Conservation (phyloP, 1,284 basidiomycete species). For the Austroboletus rostrupii region DNA sequence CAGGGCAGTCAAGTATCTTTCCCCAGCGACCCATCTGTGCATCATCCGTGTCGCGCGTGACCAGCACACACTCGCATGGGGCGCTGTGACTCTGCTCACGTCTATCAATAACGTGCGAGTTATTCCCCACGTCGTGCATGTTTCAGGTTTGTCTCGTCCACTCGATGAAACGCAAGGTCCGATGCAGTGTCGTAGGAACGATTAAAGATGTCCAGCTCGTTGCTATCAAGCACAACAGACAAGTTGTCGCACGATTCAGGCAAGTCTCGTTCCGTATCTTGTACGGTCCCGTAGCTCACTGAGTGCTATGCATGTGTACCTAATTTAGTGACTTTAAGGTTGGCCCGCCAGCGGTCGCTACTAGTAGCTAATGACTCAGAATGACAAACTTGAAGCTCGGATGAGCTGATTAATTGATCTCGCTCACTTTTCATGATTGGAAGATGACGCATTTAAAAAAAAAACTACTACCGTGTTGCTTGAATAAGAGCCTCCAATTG, state of each 20-base stretch:
- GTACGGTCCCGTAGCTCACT: neutral
- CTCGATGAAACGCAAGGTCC: too few species aligned
- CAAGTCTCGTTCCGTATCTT: conserved; percentile 21
- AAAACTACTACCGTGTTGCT: too few species aligned
- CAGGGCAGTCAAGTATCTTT: conserved; percentile 73
- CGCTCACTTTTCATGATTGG: too few species aligned
- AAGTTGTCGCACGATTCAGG: conserved; percentile 61
- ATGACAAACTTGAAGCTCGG: too few species aligned
- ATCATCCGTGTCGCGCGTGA: conserved; percentile 78
- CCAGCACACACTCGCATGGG: conserved; percentile 72
- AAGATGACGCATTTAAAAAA: too few species aligned
- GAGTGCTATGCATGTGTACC: conserved; percentile 21
- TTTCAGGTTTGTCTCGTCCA: conserved; percentile 53
- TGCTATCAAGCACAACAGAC: conserved; percentile 67
- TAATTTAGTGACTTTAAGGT: too few species aligned
- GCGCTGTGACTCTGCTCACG: conserved; percentile 60
- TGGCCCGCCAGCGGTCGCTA: too few species aligned
- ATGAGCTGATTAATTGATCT: too few species aligned
- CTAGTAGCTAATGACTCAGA: too few species aligned
- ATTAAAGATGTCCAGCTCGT: conserved; percentile 75
- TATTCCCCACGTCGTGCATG: conserved; percentile 69
- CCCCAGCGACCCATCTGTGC: conserved; percentile 70
- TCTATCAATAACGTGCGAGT: conserved; percentile 52
- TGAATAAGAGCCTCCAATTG: too few species aligned
- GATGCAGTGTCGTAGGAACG: conserved; percentile 49